Conservation (phyloP, 176 grass and related monocot species). For the Avena insularis region DNA sequence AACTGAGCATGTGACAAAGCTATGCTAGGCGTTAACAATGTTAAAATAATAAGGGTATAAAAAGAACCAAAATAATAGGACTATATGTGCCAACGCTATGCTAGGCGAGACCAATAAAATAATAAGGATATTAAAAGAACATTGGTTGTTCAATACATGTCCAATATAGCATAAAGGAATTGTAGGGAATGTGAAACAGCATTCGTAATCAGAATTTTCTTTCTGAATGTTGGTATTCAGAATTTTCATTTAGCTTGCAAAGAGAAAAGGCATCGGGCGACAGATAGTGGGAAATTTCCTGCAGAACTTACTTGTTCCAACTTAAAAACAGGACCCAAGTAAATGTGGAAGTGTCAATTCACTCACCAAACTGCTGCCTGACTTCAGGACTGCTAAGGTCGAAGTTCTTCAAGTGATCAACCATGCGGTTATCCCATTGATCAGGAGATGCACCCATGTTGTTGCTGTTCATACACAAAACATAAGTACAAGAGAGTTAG, state of each 20-base stretch:
- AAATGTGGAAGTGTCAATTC: constrained; percentile 30
- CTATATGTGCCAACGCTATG: not conserved
- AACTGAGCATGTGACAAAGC: not conserved
- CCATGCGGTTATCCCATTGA: constrained; percentile 83
- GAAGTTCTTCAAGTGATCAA: constrained; percentile 96
- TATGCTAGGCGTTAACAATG: not conserved
- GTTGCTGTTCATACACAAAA: constrained; percentile 58
- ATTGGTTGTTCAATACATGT: not conserved
- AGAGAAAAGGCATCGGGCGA: not conserved
- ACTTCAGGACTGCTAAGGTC: constrained; percentile 95
- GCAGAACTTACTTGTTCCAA: not conserved
- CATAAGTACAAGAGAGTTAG: constrained; percentile 27
- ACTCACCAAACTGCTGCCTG: constrained; percentile 96
- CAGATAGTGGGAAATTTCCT: not conserved
- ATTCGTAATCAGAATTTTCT: not conserved
- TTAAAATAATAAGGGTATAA: constrained; percentile 6
- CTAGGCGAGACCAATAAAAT: not conserved
- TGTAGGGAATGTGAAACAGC: not conserved
- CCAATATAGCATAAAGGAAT: constrained; percentile 15
- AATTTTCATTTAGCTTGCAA: constrained; percentile 13
- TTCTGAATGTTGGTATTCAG: not conserved
- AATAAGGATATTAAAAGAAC: not conserved
- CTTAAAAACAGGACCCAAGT: constrained; percentile 5
- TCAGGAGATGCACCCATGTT: constrained; percentile 93
- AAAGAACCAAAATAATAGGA: constrained; percentile 5